phyloP scores from a whole-genome alignment of 2,329 filamentous ascomycete species.

The Exutisphaerella laricina region DNA sequence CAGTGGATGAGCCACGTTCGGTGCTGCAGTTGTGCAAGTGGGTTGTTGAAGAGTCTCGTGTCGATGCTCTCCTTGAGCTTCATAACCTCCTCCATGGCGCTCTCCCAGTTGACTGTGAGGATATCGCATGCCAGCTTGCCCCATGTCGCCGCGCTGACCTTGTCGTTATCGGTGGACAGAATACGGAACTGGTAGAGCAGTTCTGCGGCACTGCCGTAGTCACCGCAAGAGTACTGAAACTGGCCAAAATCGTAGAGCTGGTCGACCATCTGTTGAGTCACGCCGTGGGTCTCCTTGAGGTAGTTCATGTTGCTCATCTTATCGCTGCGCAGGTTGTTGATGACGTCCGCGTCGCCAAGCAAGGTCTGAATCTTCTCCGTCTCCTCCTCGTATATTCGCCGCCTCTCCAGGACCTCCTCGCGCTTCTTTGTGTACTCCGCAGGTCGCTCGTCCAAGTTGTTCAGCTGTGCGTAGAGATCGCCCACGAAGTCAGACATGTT shows the following conservation, averaged over 20 bases:
- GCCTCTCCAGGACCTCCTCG: constrained; percentile 75
- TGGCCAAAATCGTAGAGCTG: constrained; percentile 92
- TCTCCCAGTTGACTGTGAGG: constrained; percentile 90
- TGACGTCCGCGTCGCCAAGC: constrained; percentile 80
- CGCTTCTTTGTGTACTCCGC: constrained; percentile 84
- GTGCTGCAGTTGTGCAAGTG: constrained; percentile 89
- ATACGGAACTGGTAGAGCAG: constrained; percentile 97
- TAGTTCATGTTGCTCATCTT: constrained; percentile 99
- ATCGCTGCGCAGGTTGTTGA: constrained; percentile 86
- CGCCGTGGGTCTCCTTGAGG: constrained; percentile 91
- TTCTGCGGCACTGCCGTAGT: constrained; percentile 84
- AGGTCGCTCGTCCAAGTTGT: constrained; percentile 70
- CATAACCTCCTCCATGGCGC: constrained; percentile 80
- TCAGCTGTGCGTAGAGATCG: constrained; percentile 81
- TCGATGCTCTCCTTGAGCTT: constrained; percentile 92
- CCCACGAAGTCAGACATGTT: constrained; percentile 99
- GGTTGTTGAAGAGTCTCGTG: constrained; percentile 91
- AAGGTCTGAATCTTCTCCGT: constrained; percentile 84
- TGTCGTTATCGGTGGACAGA: constrained; percentile 96
- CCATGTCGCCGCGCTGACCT: constrained; percentile 92
- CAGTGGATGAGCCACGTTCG: constrained; percentile 98
- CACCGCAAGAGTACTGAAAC: constrained; percentile 96
- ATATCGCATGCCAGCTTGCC: constrained; percentile 97
- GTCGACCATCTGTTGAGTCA: constrained; percentile 93
- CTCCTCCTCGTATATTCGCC: constrained; percentile 80